These are phyloP conservation scores for Phaeotremella fagi DNA, from an alignment of 768 basidiomycete genomes.

Conservation along the genomic window DNA sequence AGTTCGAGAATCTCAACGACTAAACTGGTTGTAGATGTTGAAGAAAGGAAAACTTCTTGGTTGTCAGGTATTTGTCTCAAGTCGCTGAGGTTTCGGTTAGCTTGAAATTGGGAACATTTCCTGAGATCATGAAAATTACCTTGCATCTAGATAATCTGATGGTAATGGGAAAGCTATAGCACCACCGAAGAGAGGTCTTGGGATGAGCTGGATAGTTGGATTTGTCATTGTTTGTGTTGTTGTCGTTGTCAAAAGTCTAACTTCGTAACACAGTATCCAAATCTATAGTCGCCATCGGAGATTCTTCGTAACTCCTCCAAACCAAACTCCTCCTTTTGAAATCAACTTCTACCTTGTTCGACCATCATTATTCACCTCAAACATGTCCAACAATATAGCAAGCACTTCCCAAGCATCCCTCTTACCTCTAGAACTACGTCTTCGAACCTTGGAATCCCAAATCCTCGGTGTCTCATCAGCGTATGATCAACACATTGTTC, in stretches of 20 bases:
- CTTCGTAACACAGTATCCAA: too few species aligned
- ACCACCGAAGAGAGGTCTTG: constrained; percentile 72
- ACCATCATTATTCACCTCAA: not conserved
- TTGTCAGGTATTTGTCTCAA: constrained; percentile 86
- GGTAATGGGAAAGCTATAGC: constrained; percentile 67
- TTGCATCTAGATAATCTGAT: constrained; percentile 66
- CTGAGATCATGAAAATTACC: constrained; percentile 56
- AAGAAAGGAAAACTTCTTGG: constrained; percentile 85
- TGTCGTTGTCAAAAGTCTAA: not conserved
- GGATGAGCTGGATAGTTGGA: not conserved
- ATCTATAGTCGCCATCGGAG: not conserved
- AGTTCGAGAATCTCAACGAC: constrained; percentile 78
- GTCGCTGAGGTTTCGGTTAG: constrained; percentile 49
- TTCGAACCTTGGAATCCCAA: constrained; percentile 32
- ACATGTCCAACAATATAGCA: not conserved
- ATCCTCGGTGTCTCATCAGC: constrained; percentile 13
- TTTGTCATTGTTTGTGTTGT: constrained; percentile 17
- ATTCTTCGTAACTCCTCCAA: not conserved
- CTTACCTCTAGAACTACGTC: constrained; percentile 29
- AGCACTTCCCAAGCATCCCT: not conserved
- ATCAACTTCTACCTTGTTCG: too few species aligned
- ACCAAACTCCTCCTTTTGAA: too few species aligned
- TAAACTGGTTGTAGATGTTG: constrained; percentile 64
- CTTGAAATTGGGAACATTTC: not conserved
- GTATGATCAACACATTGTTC: too few species aligned